Evolutionary conservation across 129 eudicot genomes (phyloP).

Genomic region (Artemisia annua): DNA sequence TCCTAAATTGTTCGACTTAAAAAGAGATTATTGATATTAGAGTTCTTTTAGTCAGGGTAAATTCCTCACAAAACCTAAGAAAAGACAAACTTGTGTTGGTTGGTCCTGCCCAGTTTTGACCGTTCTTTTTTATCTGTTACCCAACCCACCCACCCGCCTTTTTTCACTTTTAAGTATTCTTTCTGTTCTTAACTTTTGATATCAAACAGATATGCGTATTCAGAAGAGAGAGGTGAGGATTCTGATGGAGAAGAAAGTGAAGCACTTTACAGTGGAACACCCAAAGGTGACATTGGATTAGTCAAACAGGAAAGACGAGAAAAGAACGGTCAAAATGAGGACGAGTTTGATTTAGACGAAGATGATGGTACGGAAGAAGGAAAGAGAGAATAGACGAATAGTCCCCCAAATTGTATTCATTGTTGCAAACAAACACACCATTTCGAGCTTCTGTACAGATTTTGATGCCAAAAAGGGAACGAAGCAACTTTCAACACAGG

Average conservation of each 20-base stretch:
- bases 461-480: slow-evolving; percentile 28
- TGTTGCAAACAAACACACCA: slow-evolving; percentile 30
- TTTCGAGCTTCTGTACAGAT: slow-evolving; percentile 41
- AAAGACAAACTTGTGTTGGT: no score
- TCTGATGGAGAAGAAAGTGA: slow-evolving; percentile 79
- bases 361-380: slow-evolving; percentile 58
- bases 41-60: neutral
- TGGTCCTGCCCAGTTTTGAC: neutral
- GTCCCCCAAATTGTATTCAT: slow-evolving; percentile 24
- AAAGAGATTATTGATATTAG: neutral
- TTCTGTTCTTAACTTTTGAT: neutral
- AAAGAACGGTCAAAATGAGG: slow-evolving; percentile 31
- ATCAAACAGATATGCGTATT: slow-evolving; percentile 72
- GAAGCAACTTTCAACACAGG: slow-evolving; percentile 18
- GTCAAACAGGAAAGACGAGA: slow-evolving; percentile 64
- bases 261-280: slow-evolving; percentile 56
- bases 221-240: slow-evolving; percentile 66
- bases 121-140: neutral
- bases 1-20: neutral
- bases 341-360: slow-evolving; percentile 38
- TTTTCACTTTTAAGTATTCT: neutral
- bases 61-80: neutral
- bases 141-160: neutral
- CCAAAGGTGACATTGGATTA: slow-evolving; percentile 71
- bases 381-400: slow-evolving; percentile 48